Evolutionary conservation across 2,329 filamentous ascomycete species (phyloP).

Genomic region (Aspergillus thermomutatus): DNA sequence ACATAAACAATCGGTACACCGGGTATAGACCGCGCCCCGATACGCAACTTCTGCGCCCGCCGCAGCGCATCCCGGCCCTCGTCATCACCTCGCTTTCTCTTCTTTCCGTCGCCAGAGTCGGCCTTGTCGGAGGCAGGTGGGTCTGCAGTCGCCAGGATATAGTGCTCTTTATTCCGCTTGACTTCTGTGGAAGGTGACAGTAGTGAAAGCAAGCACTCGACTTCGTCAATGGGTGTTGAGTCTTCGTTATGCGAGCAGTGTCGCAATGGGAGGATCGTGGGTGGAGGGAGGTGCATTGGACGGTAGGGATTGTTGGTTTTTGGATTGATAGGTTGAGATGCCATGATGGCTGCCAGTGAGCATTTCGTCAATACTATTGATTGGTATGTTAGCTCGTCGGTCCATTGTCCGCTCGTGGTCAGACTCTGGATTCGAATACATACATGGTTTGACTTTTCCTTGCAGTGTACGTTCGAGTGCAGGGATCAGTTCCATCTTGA

Average conservation of each 20-base stretch:
- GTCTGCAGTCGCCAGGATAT: slow-evolving; percentile 45
- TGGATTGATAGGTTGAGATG: slow-evolving; percentile 35
- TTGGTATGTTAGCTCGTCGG: slow-evolving; percentile 7
- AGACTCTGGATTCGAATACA: slow-evolving; percentile 26
- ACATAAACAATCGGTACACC: slow-evolving; percentile 51
- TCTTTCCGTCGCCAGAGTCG: slow-evolving; percentile 21
- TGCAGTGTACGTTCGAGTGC: slow-evolving; percentile 79
- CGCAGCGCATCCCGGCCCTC: slow-evolving; percentile 31
- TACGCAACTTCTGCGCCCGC: slow-evolving; percentile 33
- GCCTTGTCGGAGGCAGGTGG: slow-evolving; percentile 25
- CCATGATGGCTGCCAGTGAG: slow-evolving; percentile 44
- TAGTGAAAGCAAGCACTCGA: slow-evolving; percentile 44
- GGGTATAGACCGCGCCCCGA: slow-evolving; percentile 41
- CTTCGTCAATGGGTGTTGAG: slow-evolving; percentile 41
- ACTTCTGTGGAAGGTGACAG: slow-evolving; percentile 36
- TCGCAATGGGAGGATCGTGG: slow-evolving; percentile 43
- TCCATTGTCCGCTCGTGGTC: not conserved
- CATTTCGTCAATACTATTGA: slow-evolving; percentile 72
- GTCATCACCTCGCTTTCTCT: slow-evolving; percentile 33
- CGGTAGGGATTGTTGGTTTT: slow-evolving; percentile 38
- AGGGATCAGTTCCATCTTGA: slow-evolving; percentile 83
- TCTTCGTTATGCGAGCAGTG: slow-evolving; percentile 47
- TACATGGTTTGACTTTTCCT: slow-evolving; percentile 78
- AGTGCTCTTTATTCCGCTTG: slow-evolving; percentile 49
- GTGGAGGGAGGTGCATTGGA: slow-evolving; percentile 44